phyloP scores from a whole-genome alignment of 2,329 filamentous ascomycete genomes.

The Teratosphaeriaceae sp. region DNA sequence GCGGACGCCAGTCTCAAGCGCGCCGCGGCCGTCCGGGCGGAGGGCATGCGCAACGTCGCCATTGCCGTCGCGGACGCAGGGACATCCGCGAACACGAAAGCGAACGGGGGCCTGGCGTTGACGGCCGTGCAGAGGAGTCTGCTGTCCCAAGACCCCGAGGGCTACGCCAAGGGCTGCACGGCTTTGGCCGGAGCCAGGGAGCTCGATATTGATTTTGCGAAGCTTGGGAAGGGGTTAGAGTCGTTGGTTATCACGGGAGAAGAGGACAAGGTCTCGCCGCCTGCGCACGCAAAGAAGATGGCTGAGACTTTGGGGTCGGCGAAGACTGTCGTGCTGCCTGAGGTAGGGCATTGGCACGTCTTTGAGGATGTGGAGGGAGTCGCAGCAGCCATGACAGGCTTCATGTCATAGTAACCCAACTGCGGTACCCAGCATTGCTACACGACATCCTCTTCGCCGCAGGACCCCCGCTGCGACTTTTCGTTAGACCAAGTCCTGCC shows the following conservation, averaged over 20 bases:
- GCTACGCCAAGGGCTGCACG: conserved; percentile 49
- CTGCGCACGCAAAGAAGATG: conserved; percentile 29
- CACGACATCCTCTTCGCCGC: no score
- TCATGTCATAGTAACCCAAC: no score
- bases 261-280: conserved; percentile 40
- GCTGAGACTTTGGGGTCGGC: conserved; percentile 21
- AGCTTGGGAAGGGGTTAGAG: conserved; percentile 23
- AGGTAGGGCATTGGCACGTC: conserved; percentile 46
- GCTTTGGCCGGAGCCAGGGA: conserved; percentile 40
- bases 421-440: no score
- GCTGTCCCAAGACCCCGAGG: conserved; percentile 45
- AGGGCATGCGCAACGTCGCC: conserved; percentile 41
- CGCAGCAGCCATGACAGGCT: conserved; percentile 21
- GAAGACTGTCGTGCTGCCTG: conserved; percentile 31
- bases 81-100: conserved; percentile 33
- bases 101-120: conserved; percentile 34
- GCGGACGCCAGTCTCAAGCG: conserved; percentile 27
- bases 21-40: conserved; percentile 36
- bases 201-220: conserved; percentile 27
- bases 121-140: conserved; percentile 40
- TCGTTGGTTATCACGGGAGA: conserved; percentile 40
- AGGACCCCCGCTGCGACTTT: no score
- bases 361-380: conserved; percentile 41
- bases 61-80: conserved; percentile 33
- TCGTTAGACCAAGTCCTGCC: not conserved